Conservation (phyloP, 805 yeast genomes). For the Kodamaea laetipori region DNA sequence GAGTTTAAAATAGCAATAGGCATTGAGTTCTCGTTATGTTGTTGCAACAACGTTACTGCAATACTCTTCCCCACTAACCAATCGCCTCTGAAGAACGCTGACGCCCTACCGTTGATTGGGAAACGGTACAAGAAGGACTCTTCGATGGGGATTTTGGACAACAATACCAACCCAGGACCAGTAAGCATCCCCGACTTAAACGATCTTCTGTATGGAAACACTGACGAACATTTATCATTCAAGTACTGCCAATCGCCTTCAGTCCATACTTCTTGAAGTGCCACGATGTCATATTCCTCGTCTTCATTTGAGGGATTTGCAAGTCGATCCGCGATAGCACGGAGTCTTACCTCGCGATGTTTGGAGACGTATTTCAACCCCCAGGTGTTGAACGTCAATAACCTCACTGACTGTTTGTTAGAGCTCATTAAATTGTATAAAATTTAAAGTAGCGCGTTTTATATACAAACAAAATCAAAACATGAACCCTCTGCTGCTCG, state of each 20-base stretch:
- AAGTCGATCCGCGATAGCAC: slow-evolving; percentile 71
- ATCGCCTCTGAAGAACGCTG: slow-evolving; percentile 92
- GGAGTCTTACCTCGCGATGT: slow-evolving; percentile 60
- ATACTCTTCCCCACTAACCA: slow-evolving; percentile 95
- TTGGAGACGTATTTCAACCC: slow-evolving; percentile 87
- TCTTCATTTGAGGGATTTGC: slow-evolving; percentile 36
- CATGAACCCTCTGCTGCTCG: slow-evolving; percentile 19
- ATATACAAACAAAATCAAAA: too few relatives aligned
- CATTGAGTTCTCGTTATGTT: slow-evolving; percentile 45
- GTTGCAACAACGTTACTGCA: slow-evolving; percentile 66
- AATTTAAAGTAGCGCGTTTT: slow-evolving; percentile 5
- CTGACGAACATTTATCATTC: slow-evolving; percentile 40
- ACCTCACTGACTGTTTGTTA: slow-evolving; percentile 31
- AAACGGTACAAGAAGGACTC: slow-evolving; percentile 78
- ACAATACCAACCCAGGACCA: slow-evolving; percentile 89
- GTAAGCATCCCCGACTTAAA: slow-evolving; percentile 83
- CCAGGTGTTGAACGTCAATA: slow-evolving; percentile 81
- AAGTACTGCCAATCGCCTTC: slow-evolving; percentile 78
- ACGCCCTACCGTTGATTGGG: slow-evolving; percentile 91
- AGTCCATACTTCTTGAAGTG: slow-evolving; percentile 95
- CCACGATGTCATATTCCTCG: slow-evolving; percentile 73
- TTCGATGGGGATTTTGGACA: slow-evolving; percentile 82
- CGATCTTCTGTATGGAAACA: slow-evolving; percentile 65
- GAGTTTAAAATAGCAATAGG: slow-evolving; percentile 83
- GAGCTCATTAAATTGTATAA: neutral